Evolutionary conservation across 805 yeast species (phyloP).

Genomic region (Kuraishia floccosa): DNA sequence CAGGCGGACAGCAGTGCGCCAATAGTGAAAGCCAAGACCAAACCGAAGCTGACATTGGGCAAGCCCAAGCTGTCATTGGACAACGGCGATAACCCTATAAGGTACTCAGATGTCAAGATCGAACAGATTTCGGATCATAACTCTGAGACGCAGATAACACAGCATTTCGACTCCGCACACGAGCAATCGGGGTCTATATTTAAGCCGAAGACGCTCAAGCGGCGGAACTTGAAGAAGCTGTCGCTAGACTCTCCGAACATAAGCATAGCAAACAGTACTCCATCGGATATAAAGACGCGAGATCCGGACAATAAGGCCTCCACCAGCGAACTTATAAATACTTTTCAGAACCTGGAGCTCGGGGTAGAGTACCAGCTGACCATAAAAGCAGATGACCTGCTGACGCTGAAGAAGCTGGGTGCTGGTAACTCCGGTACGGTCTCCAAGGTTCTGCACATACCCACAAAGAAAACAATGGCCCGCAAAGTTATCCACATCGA

Average conservation of each 20-base stretch:
- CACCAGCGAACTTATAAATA: conserved; percentile 26
- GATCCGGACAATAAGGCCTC: conserved; percentile 18
- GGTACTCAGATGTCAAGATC: too few relatives aligned
- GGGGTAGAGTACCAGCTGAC: conserved; percentile 43
- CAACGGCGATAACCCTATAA: too few relatives aligned
- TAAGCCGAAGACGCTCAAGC: conserved; percentile 29
- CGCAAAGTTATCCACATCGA: conserved; percentile 82
- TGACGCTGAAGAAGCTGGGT: conserved; percentile 71
- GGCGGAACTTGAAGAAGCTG: conserved; percentile 49
- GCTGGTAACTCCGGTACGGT: conserved; percentile 94
- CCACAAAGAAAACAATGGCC: conserved; percentile 84
- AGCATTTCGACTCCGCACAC: too few relatives aligned
- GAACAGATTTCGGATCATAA: too few relatives aligned
- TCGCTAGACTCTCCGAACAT: conserved; percentile 18
- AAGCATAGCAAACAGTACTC: background rate
- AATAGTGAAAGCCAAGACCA: too few relatives aligned
- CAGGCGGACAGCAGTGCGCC: too few relatives aligned
- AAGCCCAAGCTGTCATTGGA: too few relatives aligned
- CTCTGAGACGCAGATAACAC: too few relatives aligned
- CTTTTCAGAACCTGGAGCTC: conserved; percentile 35
- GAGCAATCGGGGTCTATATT: too few relatives aligned
- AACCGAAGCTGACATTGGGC: too few relatives aligned
- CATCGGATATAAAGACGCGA: conserved; percentile 6
- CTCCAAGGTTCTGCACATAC: conserved; percentile 76
- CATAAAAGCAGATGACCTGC: conserved; percentile 54